Base-by-base conservation (phyloP, 805 yeast species). In the Myxozyma neotropica region DNA sequence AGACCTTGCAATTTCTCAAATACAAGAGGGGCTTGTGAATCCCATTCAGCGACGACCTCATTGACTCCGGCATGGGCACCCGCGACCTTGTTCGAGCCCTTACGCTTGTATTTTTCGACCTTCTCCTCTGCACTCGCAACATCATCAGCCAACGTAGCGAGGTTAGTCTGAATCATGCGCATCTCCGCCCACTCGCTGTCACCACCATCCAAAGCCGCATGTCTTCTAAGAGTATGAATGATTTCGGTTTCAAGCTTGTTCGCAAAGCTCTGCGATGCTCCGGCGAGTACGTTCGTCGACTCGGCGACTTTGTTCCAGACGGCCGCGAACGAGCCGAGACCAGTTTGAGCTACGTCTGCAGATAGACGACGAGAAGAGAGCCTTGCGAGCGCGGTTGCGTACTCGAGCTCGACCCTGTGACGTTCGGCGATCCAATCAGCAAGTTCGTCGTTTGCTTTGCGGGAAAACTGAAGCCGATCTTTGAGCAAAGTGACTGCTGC, bases 1-100 rank as follows among this genome's bases (percentile, higher is more conserved):
- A 86, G 84, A 62, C 78, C 79, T 70, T 89, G 94, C 71, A 90
- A 86, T 64, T 83, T 83, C 66, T 85, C 86, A 70, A 88, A 87
- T 44, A 87, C 83, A 56, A 80, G 83, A 1, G 96, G 93, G 1
- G 94, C 93, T 71, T 85, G 84, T 55, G 82, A 76, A 63, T 84
- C 85, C 96, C 96, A 90, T 67, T 55, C 66, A 36, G 55, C 71
- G 5, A 52, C 53, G 10, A 58, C 59, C 21, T 77, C 77, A 54
- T 81, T 84, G 33, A 83, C 80, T 49, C 74, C 71, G 15, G 69
- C 72, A 49, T 76, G 73, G 64, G 75, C 81, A 73, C 69, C 74
- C 64, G 71, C 76, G 64, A 75, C 77, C 76, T 71, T 71, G 58
- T 46, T 65, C 46, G 62, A 43, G 26, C 70, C 58, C 53, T 68